Evolutionary conservation across 345 rosid genomes (phyloP).

Genomic region (Salix dunnii): DNA sequence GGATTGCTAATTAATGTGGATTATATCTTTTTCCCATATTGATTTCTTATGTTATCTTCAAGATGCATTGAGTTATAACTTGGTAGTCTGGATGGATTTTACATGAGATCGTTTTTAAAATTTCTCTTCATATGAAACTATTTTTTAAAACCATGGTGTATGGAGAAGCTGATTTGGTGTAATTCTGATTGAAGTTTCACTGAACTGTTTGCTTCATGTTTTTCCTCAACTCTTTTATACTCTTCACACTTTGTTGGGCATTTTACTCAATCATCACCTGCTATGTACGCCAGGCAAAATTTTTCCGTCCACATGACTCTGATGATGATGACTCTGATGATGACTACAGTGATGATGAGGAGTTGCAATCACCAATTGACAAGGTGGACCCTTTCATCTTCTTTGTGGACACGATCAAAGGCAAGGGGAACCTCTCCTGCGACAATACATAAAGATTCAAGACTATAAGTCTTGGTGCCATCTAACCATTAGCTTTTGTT

Average conservation of each 20-base stretch:
- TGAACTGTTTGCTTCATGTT: not conserved
- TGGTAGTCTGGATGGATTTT: not conserved
- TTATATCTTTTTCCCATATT: not conserved
- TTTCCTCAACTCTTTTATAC: not conserved
- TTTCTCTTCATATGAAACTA: not conserved
- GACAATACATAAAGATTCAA: not conserved
- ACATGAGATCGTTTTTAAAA: not conserved
- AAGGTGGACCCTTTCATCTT: conserved; percentile 94
- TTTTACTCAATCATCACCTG: not conserved
- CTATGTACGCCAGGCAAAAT: conserved; percentile 50
- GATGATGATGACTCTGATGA: conserved; percentile 83
- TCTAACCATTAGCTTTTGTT: not conserved
- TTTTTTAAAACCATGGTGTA: not conserved
- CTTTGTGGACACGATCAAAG: conserved; percentile 87
- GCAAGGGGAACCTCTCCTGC: conserved; percentile 24
- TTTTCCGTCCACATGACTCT: conserved; percentile 60
- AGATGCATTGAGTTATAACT: not conserved
- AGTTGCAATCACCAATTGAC: conserved; percentile 89
- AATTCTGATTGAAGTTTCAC: not conserved
- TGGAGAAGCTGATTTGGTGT: too few species aligned
- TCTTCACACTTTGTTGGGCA: not conserved
- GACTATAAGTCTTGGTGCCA: not conserved
- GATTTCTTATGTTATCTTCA: too few species aligned
- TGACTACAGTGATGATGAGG: conserved; percentile 90
- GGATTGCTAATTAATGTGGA: not conserved